Percentiles rank a stretch among this genome's conserved stretches.
Conservation (phyloP, 2,329 filamentous ascomycete species). For the Ceratocystis ficicola region DNA sequence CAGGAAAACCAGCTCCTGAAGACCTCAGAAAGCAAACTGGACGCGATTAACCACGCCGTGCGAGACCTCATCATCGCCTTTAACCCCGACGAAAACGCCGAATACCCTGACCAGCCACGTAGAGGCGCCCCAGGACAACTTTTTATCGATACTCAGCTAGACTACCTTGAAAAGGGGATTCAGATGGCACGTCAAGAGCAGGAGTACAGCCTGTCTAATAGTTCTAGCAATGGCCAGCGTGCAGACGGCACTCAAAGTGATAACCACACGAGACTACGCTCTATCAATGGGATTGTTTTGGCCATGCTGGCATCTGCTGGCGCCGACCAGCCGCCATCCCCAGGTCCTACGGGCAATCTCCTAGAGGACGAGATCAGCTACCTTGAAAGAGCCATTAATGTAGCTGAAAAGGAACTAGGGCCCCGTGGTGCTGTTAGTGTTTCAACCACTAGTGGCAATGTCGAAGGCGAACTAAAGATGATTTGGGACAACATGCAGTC, state of each 20-base stretch:
- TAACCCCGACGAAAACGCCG: slow-evolving; percentile 43
- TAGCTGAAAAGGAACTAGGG: slow-evolving; percentile 20
- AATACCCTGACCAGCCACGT: slow-evolving; percentile 30
- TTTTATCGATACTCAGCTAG: slow-evolving; percentile 46
- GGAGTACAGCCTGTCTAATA: slow-evolving; percentile 29
- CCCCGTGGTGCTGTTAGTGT: slow-evolving; percentile 18
- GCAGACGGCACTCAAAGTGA: slow-evolving; percentile 27
- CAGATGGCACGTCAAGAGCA: slow-evolving; percentile 48
- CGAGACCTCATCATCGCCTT: slow-evolving; percentile 53
- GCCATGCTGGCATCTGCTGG: slow-evolving; percentile 41
- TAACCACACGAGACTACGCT: slow-evolving; percentile 44
- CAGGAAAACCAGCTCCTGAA: slow-evolving; percentile 41
- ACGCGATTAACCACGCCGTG: slow-evolving; percentile 54
- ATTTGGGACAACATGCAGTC: slow-evolving; percentile 46
- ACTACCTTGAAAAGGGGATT: slow-evolving; percentile 58
- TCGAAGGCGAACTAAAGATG: slow-evolving; percentile 42
- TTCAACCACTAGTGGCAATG: slow-evolving; percentile 39
- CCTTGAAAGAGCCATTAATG: slow-evolving; percentile 42
- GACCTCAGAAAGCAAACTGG: slow-evolving; percentile 53
- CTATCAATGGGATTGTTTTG: slow-evolving; percentile 53
- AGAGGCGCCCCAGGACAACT: slow-evolving; percentile 31
- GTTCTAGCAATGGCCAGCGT: neutral
- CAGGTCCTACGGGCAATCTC: slow-evolving; percentile 43
- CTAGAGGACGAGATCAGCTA: slow-evolving; percentile 57
- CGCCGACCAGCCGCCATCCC: slow-evolving; percentile 44